Evolutionary conservation across 305 asterid species (phyloP), one percentile per base, ranked within the genome.

Genomic region (Caryopteris hybrid): DNA sequence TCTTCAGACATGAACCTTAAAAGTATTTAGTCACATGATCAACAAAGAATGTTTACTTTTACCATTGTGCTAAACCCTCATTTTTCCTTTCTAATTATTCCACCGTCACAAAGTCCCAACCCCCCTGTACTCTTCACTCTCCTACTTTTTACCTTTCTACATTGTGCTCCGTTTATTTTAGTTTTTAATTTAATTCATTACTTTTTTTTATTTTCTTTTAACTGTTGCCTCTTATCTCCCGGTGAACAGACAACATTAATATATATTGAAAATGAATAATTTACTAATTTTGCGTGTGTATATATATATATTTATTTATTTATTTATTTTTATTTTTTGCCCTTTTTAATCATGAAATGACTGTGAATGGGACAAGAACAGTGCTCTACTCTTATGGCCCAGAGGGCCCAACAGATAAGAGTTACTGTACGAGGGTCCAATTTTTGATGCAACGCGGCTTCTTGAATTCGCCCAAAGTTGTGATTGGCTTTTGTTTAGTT

Each of bases 371-470:
- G 58, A 29, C 29, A 47, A 31, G n/a, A 68, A 18, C 10, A 47
- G 53, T 47, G 5, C 25, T 8, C 53, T 14, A 47, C 1, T 3
- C 29, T 39, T 18, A 16, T 45, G 34, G 56, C 64, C 64, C 60
- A 17, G 12, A 10, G 41, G 17, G 68, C 56, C n/a, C 68, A 27
- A 62, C 68, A 62, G 56, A 55, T 25, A 57, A 36, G 45, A 29
- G 7, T 6, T 7, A 9, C 22, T 20, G 34, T 22, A 43, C 10
- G 20, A 14, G 25, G n/a, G 55, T 31, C 61, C 74, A 22, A 46
- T 1, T n/a, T 8, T 45, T 50, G 16, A 9, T 46, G 33, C 36
- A 12, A 54, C 70, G 76, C 71, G 60, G 66, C 66, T 45, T 63
- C 62, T 70, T 61, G 68, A 47, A 12, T 21, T 60, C 61, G 57